These are phyloP conservation scores for Acaromyces ingoldii DNA, from an alignment of 1,284 basidiomycete species.

Conservation along the genomic window DNA sequence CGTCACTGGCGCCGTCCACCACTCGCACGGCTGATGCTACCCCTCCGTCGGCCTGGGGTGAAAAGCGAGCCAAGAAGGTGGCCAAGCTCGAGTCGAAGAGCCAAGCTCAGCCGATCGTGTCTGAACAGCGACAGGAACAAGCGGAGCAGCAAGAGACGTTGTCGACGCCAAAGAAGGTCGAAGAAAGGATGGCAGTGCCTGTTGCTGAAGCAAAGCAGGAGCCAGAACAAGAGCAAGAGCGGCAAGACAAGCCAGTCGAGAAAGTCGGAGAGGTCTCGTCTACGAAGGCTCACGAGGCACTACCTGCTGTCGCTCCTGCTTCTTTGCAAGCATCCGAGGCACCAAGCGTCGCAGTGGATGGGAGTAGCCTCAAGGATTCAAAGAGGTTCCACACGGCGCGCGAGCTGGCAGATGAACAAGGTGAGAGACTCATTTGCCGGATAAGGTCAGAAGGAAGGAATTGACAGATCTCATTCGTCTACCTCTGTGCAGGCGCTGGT, in stretches of 20 bases:
- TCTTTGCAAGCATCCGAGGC: neutral
- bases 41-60: constrained; percentile 6
- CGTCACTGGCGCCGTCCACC: too few relatives aligned
- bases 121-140: too few relatives aligned
- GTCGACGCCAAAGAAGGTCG: too few relatives aligned
- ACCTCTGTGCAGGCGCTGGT: neutral
- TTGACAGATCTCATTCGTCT: neutral
- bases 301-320: neutral
- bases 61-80: too few relatives aligned
- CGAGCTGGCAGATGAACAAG: constrained; percentile 7
- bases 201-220: too few relatives aligned
- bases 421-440: neutral
- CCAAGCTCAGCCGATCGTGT: too few relatives aligned
- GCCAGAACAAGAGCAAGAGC: constrained; percentile 8
- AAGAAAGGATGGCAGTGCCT: too few relatives aligned
- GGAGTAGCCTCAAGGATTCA: constrained; percentile 1
- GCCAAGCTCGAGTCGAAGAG: too few relatives aligned
- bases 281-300: neutral
- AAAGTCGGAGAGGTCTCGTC: too few relatives aligned
- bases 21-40: neutral
- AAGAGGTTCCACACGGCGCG: constrained; percentile 24
- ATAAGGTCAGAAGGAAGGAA: neutral
- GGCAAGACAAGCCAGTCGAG: constrained; percentile 3
- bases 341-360: neutral
- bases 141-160: too few relatives aligned